Evolutionary conservation across 768 basidiomycete species (phyloP).

Genomic region (Leccinellum albellum): DNA sequence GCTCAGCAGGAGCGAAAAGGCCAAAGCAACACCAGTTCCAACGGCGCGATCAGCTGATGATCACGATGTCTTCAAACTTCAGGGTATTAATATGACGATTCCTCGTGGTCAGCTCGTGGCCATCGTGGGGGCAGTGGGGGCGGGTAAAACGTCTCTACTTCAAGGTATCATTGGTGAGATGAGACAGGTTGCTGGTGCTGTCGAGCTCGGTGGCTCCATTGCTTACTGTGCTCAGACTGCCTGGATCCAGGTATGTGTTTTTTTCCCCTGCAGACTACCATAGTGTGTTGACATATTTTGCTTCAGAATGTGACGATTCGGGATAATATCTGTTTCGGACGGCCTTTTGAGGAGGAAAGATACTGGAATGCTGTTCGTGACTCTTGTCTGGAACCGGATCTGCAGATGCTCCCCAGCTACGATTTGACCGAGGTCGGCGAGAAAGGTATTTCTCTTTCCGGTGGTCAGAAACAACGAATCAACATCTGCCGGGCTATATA

Average conservation of each 20-base stretch:
- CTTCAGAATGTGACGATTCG: constrained; percentile 74
- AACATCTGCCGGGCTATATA: constrained; percentile 4
- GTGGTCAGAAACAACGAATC: constrained; percentile 46
- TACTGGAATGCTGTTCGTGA: constrained; percentile 81
- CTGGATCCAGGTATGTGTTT: constrained; percentile 87
- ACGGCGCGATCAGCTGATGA: constrained; percentile 34
- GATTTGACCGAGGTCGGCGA: constrained; percentile 22
- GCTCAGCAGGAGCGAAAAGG: constrained; percentile 31
- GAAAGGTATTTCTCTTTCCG: constrained; percentile 83
- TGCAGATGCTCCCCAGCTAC: constrained; percentile 44
- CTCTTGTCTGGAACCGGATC: constrained; percentile 75
- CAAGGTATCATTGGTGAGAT: constrained; percentile 83
- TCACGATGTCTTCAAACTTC: constrained; percentile 56
- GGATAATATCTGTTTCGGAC: constrained; percentile 87
- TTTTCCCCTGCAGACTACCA: neutral
- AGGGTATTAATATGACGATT: constrained; percentile 60
- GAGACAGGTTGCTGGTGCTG: constrained; percentile 61
- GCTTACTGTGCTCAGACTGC: constrained; percentile 84
- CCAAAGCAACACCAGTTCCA: constrained; percentile 12
- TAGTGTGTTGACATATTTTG: neutral
- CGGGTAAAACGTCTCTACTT: constrained; percentile 57
- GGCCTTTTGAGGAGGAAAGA: constrained; percentile 72
- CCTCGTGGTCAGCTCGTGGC: constrained; percentile 78
- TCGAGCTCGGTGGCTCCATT: constrained; percentile 71
- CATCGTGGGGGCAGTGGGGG: constrained; percentile 72